phyloP scores from a whole-genome alignment of 1,139 yeast species.

The Pichia sp. region DNA sequence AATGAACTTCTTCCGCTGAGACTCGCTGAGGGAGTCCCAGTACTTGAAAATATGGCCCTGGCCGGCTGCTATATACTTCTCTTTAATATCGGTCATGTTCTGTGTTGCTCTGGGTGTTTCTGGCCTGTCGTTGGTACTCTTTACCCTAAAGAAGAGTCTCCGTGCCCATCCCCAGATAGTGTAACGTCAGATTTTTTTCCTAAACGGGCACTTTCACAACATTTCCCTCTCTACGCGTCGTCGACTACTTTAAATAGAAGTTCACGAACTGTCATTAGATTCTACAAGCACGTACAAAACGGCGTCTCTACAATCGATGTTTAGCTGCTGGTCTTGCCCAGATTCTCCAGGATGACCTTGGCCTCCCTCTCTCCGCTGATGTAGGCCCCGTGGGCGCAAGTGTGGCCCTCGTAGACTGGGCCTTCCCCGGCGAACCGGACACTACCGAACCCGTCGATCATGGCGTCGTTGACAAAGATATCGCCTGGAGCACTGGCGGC shows the following conservation, averaged over 20 bases:
- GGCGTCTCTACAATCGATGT: neutral
- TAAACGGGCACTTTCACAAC: constrained; percentile 1
- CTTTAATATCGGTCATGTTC: constrained; percentile 17
- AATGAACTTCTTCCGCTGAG: constrained; percentile 35
- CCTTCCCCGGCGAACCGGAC: constrained; percentile 58
- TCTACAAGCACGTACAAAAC: neutral
- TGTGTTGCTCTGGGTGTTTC: neutral
- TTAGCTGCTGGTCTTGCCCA: constrained; percentile 3
- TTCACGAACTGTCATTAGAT: no score
- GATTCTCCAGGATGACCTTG: constrained; percentile 14
- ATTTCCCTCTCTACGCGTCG: neutral
- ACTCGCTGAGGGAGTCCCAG: constrained; percentile 36
- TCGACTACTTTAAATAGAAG: neutral
- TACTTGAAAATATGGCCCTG: constrained; percentile 38
- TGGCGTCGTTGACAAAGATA: constrained; percentile 26
- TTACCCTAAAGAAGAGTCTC: neutral
- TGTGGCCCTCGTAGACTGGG: constrained; percentile 48
- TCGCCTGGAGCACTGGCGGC: constrained; percentile 44
- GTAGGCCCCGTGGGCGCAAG: constrained; percentile 57
- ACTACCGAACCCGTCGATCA: constrained; percentile 42
- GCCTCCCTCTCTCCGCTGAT: constrained; percentile 50
- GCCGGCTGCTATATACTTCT: constrained; percentile 26
- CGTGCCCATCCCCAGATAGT: neutral
- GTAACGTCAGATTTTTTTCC: neutral
- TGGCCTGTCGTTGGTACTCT: neutral